Evolutionary conservation across 306 rosid species (phyloP).

Genomic region (Dicorynia guianensis): DNA sequence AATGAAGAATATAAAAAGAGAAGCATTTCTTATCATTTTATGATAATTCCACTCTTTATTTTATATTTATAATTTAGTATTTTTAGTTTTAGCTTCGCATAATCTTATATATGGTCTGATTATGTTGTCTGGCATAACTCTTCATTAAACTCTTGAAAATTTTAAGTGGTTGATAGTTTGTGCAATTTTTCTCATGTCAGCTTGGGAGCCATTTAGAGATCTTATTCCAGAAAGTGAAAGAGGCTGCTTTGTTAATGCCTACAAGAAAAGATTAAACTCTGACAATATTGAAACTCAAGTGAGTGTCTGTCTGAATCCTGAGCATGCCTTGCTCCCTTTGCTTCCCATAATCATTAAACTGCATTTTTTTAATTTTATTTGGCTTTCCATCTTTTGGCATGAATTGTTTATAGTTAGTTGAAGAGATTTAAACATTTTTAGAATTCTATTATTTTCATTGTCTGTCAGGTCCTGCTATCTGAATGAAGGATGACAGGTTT

Average conservation of each 20-base stretch:
- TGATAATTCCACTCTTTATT: conserved; percentile 9
- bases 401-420: background rate
- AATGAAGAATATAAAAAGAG: background rate
- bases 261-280: conserved; percentile 84
- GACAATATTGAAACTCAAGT: conserved; percentile 79
- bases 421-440: conserved; percentile 29
- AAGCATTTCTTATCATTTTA: background rate
- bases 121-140: conserved; percentile 27
- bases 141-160: too few relatives aligned
- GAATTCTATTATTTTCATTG: conserved; percentile 20
- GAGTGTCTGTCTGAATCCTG: conserved; percentile 45
- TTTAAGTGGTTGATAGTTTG: too few relatives aligned
- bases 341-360: conserved; percentile 20
- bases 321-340: conserved; percentile 4
- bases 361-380: background rate
- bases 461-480: conserved; percentile 4
- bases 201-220: conserved; percentile 95
- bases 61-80: background rate
- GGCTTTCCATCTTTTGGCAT: conserved; percentile 24
- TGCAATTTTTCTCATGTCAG: conserved; percentile 49
- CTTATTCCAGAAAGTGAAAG: conserved; percentile 87
- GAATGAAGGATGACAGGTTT: conserved; percentile 19
- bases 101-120: conserved; percentile 32
- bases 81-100: conserved; percentile 11
- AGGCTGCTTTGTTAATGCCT: conserved; percentile 77